Evolutionary conservation across 176 grass and related monocot genomes (phyloP), one percentile per base, ranked within the genome.

Genomic region (Aegilops umbellulata): DNA sequence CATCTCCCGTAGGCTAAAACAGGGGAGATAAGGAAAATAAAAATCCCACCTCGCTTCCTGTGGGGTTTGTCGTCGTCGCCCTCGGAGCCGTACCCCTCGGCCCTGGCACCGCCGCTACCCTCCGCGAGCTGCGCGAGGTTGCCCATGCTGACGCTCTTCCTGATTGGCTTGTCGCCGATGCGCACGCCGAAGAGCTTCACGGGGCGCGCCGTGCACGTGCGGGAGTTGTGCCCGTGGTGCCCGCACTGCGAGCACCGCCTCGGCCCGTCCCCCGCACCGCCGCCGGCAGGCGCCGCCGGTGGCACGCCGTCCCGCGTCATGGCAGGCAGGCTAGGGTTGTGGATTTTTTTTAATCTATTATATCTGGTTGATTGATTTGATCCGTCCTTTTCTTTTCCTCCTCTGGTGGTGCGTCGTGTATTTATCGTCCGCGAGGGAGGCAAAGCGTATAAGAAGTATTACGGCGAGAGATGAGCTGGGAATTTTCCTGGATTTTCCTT

Each of bases 101-200:
- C 88, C 79, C 85, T 66, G 1, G 41, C 82, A 19, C 69, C 84
- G 31, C 57, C 53, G 41, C 85, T 11, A 12, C 68, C 42, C 74
- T 57, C 82, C 1, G 51, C 91, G 13, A 86, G 58, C 78, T 90
- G 85, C 78, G 82, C 85, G 82, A 93, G 83, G 88, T 83, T 93
- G n/a, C 86, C 91, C 88, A 90, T 93, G 47, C 85, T 90, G 26
- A 35, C 78, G 79, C 82, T 80, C 82, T 90, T 93, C 73, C 85
- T 25, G 16, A 93, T 82, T 31, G 85, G 84, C 57, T 80, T 89
- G 46, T 93, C 91, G 34, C 82, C 83, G 88, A 93, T 87, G 34
- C 86, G 91, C 88, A 93, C 91, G 53, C 91, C 91, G 91, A 93
- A 93, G 46, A 93, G 91, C 91, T 76, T 90, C 35, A 93, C 91